Base-by-base conservation (phyloP, 129 eudicot species). In the Tagetes patula region DNA sequence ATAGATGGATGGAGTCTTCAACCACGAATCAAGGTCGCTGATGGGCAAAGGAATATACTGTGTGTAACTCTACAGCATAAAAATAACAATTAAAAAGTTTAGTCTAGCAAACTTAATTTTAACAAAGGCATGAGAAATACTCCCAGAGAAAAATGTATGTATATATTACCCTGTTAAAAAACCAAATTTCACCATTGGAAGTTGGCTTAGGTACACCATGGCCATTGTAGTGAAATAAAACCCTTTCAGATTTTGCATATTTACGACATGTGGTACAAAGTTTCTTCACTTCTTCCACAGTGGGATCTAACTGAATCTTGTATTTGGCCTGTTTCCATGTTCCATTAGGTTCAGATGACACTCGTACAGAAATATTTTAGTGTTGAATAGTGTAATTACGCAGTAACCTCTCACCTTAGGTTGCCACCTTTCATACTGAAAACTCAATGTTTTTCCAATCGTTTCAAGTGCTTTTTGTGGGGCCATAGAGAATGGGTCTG, bases 201-300 rank as follows among this genome's bases (percentile, higher is more conserved):
- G 99, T 90, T 66, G 99, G 99, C 80, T 95, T 95, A 46, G 99
- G 97, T 67, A 95, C 99, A 49, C 99, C 99, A 80, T 95, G 97
- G 37, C 99, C 99, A 67, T 95, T 95, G 70, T 95, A 95, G 71
- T 95, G 99, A 79, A 88, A 95, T 13, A 95, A 80, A 78, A 95
- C 99, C 81, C 99, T 82, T 83, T 95, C 99, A 9, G 97, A 77
- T 75, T 90, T 91, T 38, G 99, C 99, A 85, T 86, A 83, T 65
- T 88, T 91, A 13, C 99, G 99, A 69, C 96, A 91, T 46, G 96
- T 84, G 12, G 88, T 88, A 82, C 99, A 91, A 5, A 95, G 91
- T 80, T 90, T 95, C 87, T 88, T 95, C 71, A 95, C 95, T 86
- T 95, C 97, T 74, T 95, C 99, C 46, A 95, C 86, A 4, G 97